Conservation (phyloP, 2,329 filamentous ascomycete genomes). For the Orbilia brochopaga region DNA sequence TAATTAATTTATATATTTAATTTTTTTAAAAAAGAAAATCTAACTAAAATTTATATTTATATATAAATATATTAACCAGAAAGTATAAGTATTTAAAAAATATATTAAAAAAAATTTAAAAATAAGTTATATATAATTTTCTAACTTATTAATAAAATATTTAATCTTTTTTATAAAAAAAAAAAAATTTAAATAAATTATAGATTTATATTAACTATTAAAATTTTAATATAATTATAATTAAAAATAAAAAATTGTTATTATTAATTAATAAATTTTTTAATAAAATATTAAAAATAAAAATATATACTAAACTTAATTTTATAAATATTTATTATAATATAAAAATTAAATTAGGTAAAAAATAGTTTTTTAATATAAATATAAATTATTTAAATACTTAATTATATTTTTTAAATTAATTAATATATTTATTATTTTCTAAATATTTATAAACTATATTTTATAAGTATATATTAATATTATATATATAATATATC, state of each 20-base stretch:
- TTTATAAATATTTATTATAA: conserved; percentile 13
- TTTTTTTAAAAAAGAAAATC: too few species aligned
- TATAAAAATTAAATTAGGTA: conserved; percentile 5
- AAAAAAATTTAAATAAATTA: not conserved
- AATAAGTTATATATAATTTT: not conserved
- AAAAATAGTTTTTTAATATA: not conserved
- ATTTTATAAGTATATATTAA: conserved; percentile 13
- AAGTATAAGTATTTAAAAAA: too few species aligned
- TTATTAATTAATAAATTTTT: conserved; percentile 10
- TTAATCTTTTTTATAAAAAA: not conserved
- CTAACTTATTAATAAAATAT: not conserved
- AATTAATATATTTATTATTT: conserved; percentile 21
- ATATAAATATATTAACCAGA: too few species aligned
- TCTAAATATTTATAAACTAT: conserved; percentile 31
- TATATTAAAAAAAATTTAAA: not conserved
- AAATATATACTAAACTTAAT: conserved; percentile 9
- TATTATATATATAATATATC: conserved; percentile 22
- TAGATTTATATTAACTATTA: not conserved
- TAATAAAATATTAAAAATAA: conserved; percentile 7
- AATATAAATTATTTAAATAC: conserved; percentile 8
- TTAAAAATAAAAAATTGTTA: conserved; percentile 18
- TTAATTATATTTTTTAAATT: conserved; percentile 33
- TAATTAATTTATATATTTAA: too few species aligned
- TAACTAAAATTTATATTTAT: too few species aligned
- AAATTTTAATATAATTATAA: conserved; percentile 11